Conservation (phyloP, 768 basidiomycete species). For the Pseudohyphozyma bogoriensis region DNA sequence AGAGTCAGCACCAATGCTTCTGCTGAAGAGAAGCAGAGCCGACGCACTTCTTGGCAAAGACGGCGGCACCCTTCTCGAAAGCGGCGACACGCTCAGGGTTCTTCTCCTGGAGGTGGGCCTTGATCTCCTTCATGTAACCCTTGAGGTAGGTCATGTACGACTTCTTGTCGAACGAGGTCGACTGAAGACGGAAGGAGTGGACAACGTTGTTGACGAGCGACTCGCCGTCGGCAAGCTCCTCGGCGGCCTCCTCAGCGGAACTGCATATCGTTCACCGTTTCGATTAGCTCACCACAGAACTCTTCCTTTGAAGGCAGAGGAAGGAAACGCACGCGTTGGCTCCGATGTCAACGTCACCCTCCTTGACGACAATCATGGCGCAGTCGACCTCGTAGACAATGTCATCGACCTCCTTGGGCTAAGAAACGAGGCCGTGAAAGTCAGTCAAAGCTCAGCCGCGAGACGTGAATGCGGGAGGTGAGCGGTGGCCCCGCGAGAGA, state of each 20-base stretch:
- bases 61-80: constrained; percentile 72
- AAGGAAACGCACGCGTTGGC: constrained; percentile 26
- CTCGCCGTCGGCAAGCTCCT: constrained; percentile 70
- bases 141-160: constrained; percentile 71
- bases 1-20: not conserved
- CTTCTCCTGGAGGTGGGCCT: constrained; percentile 49
- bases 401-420: constrained; percentile 53
- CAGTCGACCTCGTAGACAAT: constrained; percentile 57
- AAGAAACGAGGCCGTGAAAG: no score
- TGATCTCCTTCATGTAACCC: constrained; percentile 89
- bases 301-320: no score
- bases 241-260: constrained; percentile 75
- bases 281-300: constrained; percentile 1
- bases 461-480: no score
- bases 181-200: constrained; percentile 79
- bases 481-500: no score
- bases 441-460: no score
- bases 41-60: constrained; percentile 63
- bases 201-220: constrained; percentile 74
- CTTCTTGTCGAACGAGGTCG: constrained; percentile 82
- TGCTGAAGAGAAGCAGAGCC: not conserved
- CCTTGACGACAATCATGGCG: constrained; percentile 32
- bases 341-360: constrained; percentile 86
- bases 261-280: constrained; percentile 70
- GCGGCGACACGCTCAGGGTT: constrained; percentile 54